phyloP scores from a whole-genome alignment of 768 basidiomycete genomes.

The Phylloporus sp. region DNA sequence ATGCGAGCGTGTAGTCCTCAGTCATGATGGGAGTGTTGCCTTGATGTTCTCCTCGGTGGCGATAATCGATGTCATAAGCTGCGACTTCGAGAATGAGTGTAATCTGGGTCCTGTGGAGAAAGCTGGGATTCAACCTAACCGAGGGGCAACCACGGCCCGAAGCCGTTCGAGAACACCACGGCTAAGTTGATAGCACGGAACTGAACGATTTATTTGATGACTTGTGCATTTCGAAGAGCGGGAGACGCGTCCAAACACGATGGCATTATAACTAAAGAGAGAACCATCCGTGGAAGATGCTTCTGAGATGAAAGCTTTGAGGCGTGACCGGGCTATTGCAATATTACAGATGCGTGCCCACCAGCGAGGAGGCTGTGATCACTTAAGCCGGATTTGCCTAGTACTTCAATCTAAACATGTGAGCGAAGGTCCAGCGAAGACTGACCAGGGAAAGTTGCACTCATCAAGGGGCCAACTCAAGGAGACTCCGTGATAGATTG shows the following conservation, averaged over 20 bases:
- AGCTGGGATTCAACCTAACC: constrained; percentile 20
- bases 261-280: constrained; percentile 13
- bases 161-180: constrained; percentile 16
- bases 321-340: constrained; percentile 8
- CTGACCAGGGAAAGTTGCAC: constrained; percentile 16
- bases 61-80: constrained; percentile 22
- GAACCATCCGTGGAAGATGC: constrained; percentile 6
- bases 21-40: constrained; percentile 12
- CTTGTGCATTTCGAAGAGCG: constrained; percentile 10
- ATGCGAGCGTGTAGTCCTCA: constrained; percentile 12
- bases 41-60: constrained; percentile 18
- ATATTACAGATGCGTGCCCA: constrained; percentile 12
- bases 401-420: constrained; percentile 6
- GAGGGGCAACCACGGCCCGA: constrained; percentile 21
- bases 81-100: constrained; percentile 15
- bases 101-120: constrained; percentile 16
- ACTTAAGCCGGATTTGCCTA: constrained; percentile 9
- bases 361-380: constrained; percentile 22
- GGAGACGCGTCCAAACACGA: constrained; percentile 5
- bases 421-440: constrained; percentile 15
- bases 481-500: constrained; percentile 19
- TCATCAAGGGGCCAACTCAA: constrained; percentile 8
- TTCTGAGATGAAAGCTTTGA: constrained; percentile 13
- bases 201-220: constrained; percentile 14
- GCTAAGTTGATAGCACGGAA: constrained; percentile 11